These are phyloP conservation scores for Aspergillus asperescens DNA, from an alignment of 495 filamentous ascomycete species.

Conservation along the genomic window DNA sequence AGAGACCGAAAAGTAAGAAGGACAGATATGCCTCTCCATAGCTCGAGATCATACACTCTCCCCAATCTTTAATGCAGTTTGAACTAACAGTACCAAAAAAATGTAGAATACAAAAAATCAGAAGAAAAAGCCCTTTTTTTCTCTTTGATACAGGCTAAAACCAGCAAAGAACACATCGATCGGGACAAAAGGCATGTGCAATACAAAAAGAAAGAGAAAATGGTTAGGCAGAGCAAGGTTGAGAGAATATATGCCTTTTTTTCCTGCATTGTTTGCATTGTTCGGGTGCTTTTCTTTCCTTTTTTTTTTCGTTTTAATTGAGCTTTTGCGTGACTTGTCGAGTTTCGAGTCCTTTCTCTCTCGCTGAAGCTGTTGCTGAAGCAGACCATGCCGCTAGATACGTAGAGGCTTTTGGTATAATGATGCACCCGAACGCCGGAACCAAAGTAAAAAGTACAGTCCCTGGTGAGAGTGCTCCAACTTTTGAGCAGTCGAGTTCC, in stretches of 20 bases:
- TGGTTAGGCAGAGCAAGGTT: slow-evolving; percentile 16
- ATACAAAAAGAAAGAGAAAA: slow-evolving; percentile 8
- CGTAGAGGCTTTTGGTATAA: slow-evolving; percentile 25
- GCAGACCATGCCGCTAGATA: slow-evolving; percentile 14
- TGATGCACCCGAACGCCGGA: slow-evolving; percentile 38
- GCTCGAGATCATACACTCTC: slow-evolving; percentile 3
- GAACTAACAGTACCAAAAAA: slow-evolving; percentile 7
- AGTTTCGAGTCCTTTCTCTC: background rate
- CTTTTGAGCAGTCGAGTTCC: background rate
- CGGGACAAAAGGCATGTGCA: slow-evolving; percentile 8
- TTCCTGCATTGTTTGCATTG: slow-evolving; percentile 5
- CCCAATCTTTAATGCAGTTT: background rate
- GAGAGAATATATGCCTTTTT: slow-evolving; percentile 18
- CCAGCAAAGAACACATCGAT: background rate
- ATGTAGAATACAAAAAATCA: slow-evolving; percentile 2
- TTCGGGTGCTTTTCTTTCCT: slow-evolving; percentile 8
- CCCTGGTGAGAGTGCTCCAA: slow-evolving; percentile 13
- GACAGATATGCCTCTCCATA: background rate
- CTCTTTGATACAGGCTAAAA: background rate
- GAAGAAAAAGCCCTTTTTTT: background rate
- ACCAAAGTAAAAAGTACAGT: slow-evolving; percentile 37
- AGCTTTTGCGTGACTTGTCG: background rate
- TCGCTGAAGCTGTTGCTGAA: slow-evolving; percentile 8
- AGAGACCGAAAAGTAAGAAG: background rate
- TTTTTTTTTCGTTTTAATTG: slow-evolving; percentile 3